Evolutionary conservation across 257 asterid genomes (phyloP).

Genomic region (Leonotis leonurus): DNA sequence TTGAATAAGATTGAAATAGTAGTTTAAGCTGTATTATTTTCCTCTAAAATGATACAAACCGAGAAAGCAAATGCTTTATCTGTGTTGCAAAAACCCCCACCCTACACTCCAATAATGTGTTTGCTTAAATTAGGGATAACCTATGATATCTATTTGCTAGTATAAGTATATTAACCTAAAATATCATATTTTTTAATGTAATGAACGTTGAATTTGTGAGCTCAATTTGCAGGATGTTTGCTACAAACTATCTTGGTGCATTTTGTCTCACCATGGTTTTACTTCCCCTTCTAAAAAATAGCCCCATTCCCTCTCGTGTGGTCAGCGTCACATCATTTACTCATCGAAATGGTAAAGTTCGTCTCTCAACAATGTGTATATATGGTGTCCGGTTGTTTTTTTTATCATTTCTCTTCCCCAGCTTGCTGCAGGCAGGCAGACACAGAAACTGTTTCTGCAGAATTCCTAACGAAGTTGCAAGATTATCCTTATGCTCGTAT

Average conservation of each 20-base stretch:
- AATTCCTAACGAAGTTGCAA: conserved; percentile 30
- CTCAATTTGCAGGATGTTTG: conserved; percentile 66
- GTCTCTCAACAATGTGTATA: background rate
- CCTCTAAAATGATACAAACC: background rate
- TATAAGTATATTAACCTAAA: background rate
- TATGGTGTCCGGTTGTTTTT: background rate
- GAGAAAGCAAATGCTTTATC: background rate
- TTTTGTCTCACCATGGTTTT: conserved; percentile 71
- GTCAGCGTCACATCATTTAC: conserved; percentile 86
- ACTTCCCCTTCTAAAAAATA: conserved; percentile 64
- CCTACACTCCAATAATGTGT: background rate
- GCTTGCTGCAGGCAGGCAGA: conserved; percentile 44
- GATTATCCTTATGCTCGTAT: conserved; percentile 58
- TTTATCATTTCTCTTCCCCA: conserved; percentile 18
- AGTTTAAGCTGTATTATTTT: background rate
- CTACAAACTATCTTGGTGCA: conserved; percentile 78
- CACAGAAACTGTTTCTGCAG: conserved; percentile 55
- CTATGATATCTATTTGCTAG: background rate
- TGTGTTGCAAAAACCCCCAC: too few species aligned
- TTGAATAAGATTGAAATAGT: background rate
- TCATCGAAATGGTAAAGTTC: conserved; percentile 65
- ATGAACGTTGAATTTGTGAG: background rate
- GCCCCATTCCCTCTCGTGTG: conserved; percentile 75
- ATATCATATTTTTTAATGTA: background rate
- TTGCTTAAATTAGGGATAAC: background rate